These are phyloP conservation scores for Phyllosticta citribraziliensis DNA, from an alignment of 2,329 filamentous ascomycete genomes.

Conservation along the genomic window DNA sequence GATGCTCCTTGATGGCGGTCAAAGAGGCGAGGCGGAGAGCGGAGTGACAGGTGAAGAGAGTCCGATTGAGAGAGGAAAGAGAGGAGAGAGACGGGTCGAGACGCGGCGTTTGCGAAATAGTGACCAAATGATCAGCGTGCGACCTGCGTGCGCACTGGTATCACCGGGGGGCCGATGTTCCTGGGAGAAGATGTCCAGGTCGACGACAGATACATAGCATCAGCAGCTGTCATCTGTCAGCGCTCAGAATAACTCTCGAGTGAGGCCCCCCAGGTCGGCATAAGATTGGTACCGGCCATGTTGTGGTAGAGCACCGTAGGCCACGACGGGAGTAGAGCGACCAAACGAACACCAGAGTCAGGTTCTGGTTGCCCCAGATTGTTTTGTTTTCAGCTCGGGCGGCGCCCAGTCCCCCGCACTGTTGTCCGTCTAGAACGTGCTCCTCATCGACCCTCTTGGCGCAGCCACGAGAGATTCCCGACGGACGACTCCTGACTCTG, in stretches of 20 bases:
- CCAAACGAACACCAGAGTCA: neutral
- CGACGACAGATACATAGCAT: neutral
- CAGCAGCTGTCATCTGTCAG: neutral
- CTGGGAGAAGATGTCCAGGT: neutral
- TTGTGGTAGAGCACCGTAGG: neutral
- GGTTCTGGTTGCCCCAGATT: neutral
- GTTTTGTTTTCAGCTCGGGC: neutral
- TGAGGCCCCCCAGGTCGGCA: neutral
- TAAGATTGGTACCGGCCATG: neutral
- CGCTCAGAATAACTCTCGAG: neutral
- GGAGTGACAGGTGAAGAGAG: neutral
- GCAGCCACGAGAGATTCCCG: neutral
- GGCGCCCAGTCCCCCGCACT: neutral
- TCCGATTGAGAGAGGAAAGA: neutral
- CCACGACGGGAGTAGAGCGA: neutral
- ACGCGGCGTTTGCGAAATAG: neutral
- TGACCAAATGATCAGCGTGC: neutral
- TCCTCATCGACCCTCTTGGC: neutral
- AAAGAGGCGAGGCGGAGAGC: neutral
- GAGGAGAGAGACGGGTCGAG: neutral
- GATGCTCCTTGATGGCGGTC: neutral
- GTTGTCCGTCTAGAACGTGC: neutral
- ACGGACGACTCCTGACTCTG: neutral
- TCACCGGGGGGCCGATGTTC: neutral
- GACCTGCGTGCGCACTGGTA: neutral